Conservation (phyloP, 106 monocot genomes). For the Agapanthus africanus region DNA sequence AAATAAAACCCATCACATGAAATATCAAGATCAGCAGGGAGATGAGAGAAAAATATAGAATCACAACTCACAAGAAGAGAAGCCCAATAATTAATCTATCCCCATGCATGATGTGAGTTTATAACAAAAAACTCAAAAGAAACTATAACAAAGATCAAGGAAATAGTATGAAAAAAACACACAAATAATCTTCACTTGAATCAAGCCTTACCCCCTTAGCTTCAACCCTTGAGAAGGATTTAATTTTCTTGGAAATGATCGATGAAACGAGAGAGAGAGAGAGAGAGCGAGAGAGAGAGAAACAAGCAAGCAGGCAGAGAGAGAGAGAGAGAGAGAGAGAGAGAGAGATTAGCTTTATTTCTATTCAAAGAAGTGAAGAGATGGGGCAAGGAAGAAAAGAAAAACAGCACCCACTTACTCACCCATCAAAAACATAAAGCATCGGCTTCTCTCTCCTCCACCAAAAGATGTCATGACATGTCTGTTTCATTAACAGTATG, state of each 20-base stretch:
- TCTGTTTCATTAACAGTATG: no score
- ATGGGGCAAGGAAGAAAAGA: constrained; percentile 12
- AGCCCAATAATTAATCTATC: no score
- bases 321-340: no score
- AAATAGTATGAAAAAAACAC: background rate
- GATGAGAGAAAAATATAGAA: no score
- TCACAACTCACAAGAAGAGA: no score
- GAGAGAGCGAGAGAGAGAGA: background rate
- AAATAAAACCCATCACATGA: constrained; percentile 16
- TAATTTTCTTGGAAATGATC: no score
- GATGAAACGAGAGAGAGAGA: no score
- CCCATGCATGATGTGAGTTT: background rate
- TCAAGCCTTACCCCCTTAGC: no score
- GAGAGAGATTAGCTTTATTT: background rate
- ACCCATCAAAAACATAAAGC: no score
- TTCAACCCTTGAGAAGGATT: no score
- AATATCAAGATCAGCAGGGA: constrained; percentile 3
- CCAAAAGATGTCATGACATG: no score
- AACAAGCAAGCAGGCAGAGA: background rate
- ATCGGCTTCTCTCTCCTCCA: no score
- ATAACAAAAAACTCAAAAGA: background rate
- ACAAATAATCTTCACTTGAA: background rate
- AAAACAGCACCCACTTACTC: constrained; percentile 34
- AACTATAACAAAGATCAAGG: background rate
- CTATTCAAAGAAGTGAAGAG: background rate